Conservation (phyloP, 2,329 filamentous ascomycete genomes). For the Cryoendolithus antarcticus region DNA sequence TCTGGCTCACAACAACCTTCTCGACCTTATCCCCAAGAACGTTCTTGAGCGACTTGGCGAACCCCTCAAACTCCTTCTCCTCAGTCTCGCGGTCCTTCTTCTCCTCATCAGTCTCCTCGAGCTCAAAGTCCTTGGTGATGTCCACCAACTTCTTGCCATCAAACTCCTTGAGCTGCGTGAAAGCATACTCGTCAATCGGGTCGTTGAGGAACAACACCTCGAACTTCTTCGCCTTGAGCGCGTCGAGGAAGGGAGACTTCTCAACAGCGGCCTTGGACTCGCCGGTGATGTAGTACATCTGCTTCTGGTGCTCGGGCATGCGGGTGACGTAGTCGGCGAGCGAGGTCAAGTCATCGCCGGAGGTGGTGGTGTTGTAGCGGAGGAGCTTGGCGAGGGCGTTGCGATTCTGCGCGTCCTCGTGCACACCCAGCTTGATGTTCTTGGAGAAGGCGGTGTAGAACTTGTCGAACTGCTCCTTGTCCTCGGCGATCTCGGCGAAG, state of each 20-base stretch:
- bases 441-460: constrained; percentile 99
- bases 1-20: constrained; percentile 99
- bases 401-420: constrained; percentile 99
- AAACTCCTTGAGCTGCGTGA: constrained; percentile 99
- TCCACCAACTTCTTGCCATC: constrained; percentile 99
- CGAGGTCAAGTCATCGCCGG: constrained; percentile 90
- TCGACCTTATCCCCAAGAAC: constrained; percentile 98
- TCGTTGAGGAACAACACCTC: constrained; percentile 99
- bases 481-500: constrained; percentile 97
- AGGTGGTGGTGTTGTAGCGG: constrained; percentile 98
- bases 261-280: constrained; percentile 97
- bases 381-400: constrained; percentile 87
- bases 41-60: constrained; percentile 98
- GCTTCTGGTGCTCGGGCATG: constrained; percentile 99
- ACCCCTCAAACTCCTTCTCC: constrained; percentile 94
- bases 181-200: constrained; percentile 98
- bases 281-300: constrained; percentile 99
- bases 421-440: constrained; percentile 99
- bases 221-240: constrained; percentile 97
- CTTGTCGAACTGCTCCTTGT: constrained; percentile 99
- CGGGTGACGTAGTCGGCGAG: constrained; percentile 95
- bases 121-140: constrained; percentile 99
- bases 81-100: constrained; percentile 89
- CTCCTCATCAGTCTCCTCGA: constrained; percentile 99
- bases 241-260: constrained; percentile 98